A percentile compares a stretch with the other conserved stretches of the same genome.
These are phyloP conservation scores for Agrocybe pediades DNA, from an alignment of 768 basidiomycete genomes.

Conservation along the genomic window DNA sequence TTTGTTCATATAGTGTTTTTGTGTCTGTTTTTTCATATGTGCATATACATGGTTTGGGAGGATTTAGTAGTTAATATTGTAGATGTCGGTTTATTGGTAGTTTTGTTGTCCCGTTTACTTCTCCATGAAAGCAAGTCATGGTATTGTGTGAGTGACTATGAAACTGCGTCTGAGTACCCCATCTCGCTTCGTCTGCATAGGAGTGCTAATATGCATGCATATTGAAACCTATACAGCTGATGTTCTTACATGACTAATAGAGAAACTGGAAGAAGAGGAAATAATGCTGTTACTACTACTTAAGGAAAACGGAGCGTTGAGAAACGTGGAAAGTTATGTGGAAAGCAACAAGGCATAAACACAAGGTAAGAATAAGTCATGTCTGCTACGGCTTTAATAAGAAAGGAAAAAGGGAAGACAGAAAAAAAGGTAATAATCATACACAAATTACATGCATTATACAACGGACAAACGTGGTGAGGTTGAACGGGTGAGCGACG, in stretches of 20 bases:
- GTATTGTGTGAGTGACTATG: no score
- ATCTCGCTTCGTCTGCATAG: no score
- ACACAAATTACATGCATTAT: neutral
- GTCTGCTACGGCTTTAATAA: neutral
- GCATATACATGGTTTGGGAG: no score
- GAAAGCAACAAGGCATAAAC: neutral
- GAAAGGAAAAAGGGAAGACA: neutral
- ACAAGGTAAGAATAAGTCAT: neutral
- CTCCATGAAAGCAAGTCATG: no score
- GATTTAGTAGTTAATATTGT: no score
- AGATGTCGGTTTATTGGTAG: no score
- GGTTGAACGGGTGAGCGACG: neutral
- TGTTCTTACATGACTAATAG: neutral
- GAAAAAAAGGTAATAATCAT: neutral
- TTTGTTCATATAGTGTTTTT: no score
- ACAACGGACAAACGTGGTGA: neutral
- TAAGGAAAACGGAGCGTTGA: neutral
- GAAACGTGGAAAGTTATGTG: neutral
- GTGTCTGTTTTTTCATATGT: no score
- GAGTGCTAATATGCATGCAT: no score
- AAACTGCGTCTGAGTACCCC: no score
- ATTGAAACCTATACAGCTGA: neutral
- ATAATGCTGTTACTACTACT: neutral
- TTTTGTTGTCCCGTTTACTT: no score
- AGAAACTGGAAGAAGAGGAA: neutral